Evolutionary conservation across 73 alveolate genomes (phyloP), one percentile per base, ranked within the genome.

Genomic region (Paramecium tetraurelia): DNA sequence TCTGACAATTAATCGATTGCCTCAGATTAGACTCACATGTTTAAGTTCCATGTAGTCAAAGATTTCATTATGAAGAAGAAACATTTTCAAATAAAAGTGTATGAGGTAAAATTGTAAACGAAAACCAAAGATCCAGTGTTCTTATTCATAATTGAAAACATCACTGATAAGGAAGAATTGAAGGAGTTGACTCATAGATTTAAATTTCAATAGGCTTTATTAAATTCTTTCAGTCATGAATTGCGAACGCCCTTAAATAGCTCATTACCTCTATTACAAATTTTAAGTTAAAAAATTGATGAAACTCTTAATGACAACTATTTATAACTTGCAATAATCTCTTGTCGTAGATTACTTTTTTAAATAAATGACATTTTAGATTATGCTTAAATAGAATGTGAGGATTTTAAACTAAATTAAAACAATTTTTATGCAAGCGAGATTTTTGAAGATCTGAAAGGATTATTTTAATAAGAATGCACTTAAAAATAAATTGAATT

Each of bases 171-270:
- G 7, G 86, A 72, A 40, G 59, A 40, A 38, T 72, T 72, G 41
- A 72, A 72, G 20, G 86, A 72, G 7, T 38, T 72, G 18, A 72
- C 86, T 21, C 33, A 35, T 72, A 16, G 86, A n/a, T 72, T n/a
- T 36, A 33, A 40, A 72, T 72, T 72, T 72, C 63, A 72, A 72
- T 36, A 72, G 20, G 86, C 86, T 35, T 72, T 72, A 40, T 22
- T 80, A 33, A 80, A 80, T 80, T 80, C 90, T n/a, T 80, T 80
- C 68, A 44, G 80, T 71, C 94, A 89, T 71, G 94, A 89, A 68
- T 44, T 89, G 11, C 20, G 94, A 44, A 89, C 94, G 2, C 94
- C 94, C 3, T 83, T 89, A 40, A 89, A 71, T 71, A 70, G 85
- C 29, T 58, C 76, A 6, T 33, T 89, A 72, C 35, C 71, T 20